phyloP scores from a whole-genome alignment of 257 asterid species.

The Cynanchum wilfordii region DNA sequence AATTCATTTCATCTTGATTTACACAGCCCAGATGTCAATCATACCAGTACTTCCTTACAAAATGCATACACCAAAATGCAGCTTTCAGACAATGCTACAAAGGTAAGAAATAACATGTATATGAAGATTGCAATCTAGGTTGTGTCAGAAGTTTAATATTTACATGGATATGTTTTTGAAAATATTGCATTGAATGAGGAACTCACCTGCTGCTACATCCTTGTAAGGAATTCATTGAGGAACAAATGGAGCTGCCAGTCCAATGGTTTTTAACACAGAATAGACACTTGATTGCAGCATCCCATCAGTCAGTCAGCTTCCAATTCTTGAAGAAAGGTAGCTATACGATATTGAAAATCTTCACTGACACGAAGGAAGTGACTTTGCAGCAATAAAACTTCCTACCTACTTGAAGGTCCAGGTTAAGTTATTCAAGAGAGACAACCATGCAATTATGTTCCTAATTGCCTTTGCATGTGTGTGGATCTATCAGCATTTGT shows the following conservation, averaged over 20 bases:
- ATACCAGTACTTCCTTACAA: too few species aligned
- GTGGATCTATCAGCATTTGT: background rate
- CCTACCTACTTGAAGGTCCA: background rate
- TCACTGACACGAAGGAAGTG: background rate
- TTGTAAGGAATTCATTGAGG: background rate
- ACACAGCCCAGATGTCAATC: too few species aligned
- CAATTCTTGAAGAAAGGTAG: background rate
- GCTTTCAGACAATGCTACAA: too few species aligned
- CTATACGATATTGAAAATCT: background rate
- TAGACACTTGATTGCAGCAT: background rate
- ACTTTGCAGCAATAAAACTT: background rate
- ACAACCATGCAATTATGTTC: background rate
- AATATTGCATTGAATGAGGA: background rate
- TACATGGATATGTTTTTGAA: too few species aligned
- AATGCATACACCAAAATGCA: too few species aligned
- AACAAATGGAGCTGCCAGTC: background rate
- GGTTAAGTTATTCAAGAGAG: background rate
- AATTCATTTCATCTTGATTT: too few species aligned
- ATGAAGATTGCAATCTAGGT: too few species aligned
- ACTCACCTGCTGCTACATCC: background rate
- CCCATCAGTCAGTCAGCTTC: background rate
- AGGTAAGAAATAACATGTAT: too few species aligned
- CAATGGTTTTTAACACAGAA: background rate
- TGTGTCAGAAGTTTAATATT: too few species aligned
- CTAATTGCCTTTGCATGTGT: too few species aligned